Percentiles rank a stretch among this genome's conserved stretches.
These are phyloP conservation scores for Saposhnikovia divaricata DNA, from an alignment of 129 eudicot species.

Conservation along the genomic window DNA sequence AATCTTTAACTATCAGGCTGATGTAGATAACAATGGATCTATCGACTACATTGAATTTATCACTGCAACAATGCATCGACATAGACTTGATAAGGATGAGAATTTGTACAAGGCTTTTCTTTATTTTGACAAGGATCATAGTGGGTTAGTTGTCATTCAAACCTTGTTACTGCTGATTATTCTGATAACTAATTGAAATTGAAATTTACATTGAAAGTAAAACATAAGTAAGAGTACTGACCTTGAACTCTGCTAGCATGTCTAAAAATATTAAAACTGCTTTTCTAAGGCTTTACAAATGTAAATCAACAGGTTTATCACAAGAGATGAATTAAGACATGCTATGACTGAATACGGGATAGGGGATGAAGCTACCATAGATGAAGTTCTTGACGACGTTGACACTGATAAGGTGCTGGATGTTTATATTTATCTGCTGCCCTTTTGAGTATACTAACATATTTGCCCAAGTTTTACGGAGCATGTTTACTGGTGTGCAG, in stretches of 20 bases:
- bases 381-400: slow-evolving; percentile 64
- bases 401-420: slow-evolving; percentile 57
- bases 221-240: no score
- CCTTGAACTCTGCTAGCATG: no score
- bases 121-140: slow-evolving; percentile 66
- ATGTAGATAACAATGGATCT: slow-evolving; percentile 57
- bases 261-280: no score
- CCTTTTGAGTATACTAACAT: background rate
- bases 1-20: slow-evolving; percentile 39
- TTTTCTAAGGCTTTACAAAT: no score
- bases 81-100: slow-evolving; percentile 66
- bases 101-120: slow-evolving; percentile 55
- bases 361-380: slow-evolving; percentile 79
- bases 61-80: slow-evolving; percentile 85
- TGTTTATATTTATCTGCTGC: background rate
- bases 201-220: no score
- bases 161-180: background rate
- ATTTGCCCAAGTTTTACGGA: background rate
- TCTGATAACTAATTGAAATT: no score
- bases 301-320: slow-evolving; percentile 39
- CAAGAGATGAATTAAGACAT: slow-evolving; percentile 74
- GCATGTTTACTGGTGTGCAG: slow-evolving; percentile 5
- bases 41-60: slow-evolving; percentile 72
- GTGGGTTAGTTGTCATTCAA: slow-evolving; percentile 35
- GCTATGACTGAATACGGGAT: slow-evolving; percentile 68